Conservation (phyloP, 495 filamentous ascomycete species). For the Clohesyomyces aquaticus region DNA sequence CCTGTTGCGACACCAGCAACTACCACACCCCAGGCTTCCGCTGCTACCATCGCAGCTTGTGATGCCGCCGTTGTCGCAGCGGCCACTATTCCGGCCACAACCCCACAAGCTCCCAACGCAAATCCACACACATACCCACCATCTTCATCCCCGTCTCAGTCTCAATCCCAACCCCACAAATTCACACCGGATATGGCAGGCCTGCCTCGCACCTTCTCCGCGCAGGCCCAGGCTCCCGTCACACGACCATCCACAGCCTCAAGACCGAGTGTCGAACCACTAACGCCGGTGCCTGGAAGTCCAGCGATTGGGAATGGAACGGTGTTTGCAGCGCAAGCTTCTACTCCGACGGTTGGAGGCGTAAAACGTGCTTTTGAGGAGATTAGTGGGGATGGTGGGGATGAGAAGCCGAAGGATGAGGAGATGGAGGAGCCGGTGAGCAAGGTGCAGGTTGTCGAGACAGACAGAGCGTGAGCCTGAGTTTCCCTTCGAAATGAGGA, state of each 20-base stretch:
- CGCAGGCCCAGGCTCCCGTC: too few relatives aligned
- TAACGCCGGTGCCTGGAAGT: conserved; percentile 32
- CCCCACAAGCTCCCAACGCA: neutral
- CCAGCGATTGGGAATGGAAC: conserved; percentile 17
- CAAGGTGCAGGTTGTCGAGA: neutral
- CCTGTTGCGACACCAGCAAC: neutral
- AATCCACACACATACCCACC: neutral
- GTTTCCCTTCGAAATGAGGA: too few relatives aligned
- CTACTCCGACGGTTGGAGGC: neutral
- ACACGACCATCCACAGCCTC: too few relatives aligned
- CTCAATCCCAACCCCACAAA: conserved; percentile 7
- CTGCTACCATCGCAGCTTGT: conserved; percentile 29
- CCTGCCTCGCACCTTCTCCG: neutral
- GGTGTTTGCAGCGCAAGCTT: neutral
- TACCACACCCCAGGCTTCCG: conserved; percentile 8
- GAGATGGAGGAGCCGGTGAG: neutral
- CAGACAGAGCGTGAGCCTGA: too few relatives aligned
- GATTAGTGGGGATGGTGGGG: neutral
- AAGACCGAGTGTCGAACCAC: conserved; percentile 35
- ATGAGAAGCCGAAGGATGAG: neutral
- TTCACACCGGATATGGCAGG: conserved; percentile 32
- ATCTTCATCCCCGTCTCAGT: neutral
- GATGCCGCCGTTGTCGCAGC: conserved; percentile 18
- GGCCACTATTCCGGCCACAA: neutral
- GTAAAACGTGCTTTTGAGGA: neutral